phyloP scores from a whole-genome alignment of 2,329 filamentous ascomycete species.

The Colletotrichum tanaceti region DNA sequence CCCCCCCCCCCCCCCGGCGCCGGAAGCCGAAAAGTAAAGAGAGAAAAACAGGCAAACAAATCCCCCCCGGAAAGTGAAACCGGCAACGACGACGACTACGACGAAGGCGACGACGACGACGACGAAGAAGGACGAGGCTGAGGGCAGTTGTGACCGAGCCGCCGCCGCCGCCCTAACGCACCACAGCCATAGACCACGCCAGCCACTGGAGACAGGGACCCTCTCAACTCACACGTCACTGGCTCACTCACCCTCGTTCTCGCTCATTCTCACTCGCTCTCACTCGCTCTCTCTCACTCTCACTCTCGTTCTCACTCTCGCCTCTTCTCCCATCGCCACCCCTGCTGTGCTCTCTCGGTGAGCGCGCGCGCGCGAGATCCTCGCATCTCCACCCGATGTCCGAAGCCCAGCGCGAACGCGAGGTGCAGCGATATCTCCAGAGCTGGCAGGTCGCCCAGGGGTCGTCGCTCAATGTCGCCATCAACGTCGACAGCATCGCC shows the following conservation, averaged over 20 bases:
- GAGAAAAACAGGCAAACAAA: not conserved
- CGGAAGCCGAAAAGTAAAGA: not conserved
- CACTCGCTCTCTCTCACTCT: too few species aligned
- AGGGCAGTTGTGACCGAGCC: constrained; percentile 5
- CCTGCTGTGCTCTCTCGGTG: not conserved
- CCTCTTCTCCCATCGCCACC: constrained; percentile 3
- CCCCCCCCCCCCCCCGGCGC: too few species aligned
- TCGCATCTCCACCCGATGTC: constrained; percentile 24
- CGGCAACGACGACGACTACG: too few species aligned
- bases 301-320: not conserved
- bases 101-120: too few species aligned
- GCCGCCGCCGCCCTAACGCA: not conserved
- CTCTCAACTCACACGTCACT: not conserved
- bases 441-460: constrained; percentile 50
- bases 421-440: constrained; percentile 49
- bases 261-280: too few species aligned
- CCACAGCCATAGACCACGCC: not conserved
- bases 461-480: constrained; percentile 48
- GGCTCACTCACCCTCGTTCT: not conserved
- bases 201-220: not conserved
- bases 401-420: constrained; percentile 47
- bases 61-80: not conserved
- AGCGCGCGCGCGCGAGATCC: not conserved
- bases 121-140: not conserved
- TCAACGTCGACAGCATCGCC: constrained; percentile 48